Percentiles rank a stretch among this genome's conserved stretches.
Conservation (phyloP, 805 yeast genomes). For the Yarrowia sp. region DNA sequence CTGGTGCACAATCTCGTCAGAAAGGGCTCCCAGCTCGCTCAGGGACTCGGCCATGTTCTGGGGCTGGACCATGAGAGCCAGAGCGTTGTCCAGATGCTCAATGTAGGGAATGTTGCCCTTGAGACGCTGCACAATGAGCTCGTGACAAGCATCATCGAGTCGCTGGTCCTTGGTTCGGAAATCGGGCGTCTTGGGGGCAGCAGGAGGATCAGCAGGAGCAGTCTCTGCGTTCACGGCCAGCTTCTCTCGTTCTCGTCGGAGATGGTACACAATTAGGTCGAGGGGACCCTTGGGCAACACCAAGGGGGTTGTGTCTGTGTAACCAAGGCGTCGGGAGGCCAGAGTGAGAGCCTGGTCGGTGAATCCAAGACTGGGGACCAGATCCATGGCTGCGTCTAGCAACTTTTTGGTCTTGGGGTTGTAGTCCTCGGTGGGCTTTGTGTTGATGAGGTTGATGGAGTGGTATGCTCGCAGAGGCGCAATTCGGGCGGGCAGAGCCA, state of each 20-base stretch:
- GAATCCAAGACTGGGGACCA: constrained; percentile 63
- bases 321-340: constrained; percentile 58
- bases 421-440: constrained; percentile 38
- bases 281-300: constrained; percentile 55
- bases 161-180: constrained; percentile 53
- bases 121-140: constrained; percentile 55
- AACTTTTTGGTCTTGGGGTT: constrained; percentile 34
- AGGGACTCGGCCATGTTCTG: constrained; percentile 62
- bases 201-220: constrained; percentile 23
- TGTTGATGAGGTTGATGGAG: constrained; percentile 30
- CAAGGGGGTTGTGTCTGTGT: constrained; percentile 60
- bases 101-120: constrained; percentile 52
- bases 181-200: constrained; percentile 51
- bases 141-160: constrained; percentile 53
- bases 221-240: constrained; percentile 4
- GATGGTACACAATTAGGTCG: constrained; percentile 64
- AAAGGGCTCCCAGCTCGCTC: constrained; percentile 71
- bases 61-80: constrained; percentile 71
- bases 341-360: constrained; percentile 56
- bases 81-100: constrained; percentile 52
- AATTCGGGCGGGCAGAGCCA: constrained; percentile 2
- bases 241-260: constrained; percentile 50
- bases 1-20: constrained; percentile 82
- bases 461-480: constrained; percentile 15
- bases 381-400: constrained; percentile 48